Conservation (phyloP, 768 basidiomycete genomes). For the Mycena galericulata region DNA sequence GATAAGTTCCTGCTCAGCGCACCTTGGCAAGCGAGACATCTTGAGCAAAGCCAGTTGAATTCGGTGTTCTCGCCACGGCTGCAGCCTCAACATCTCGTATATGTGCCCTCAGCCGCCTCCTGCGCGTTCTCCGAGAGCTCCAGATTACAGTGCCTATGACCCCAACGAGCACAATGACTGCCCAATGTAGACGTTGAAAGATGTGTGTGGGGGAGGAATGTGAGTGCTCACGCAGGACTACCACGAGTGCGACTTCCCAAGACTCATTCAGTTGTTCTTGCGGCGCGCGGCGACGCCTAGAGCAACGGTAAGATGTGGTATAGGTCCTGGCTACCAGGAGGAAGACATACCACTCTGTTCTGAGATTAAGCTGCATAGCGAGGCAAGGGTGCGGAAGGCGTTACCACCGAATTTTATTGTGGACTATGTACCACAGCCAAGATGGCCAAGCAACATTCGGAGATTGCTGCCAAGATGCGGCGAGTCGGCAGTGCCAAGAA, state of each 20-base stretch:
- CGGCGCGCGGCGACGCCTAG: too few species aligned
- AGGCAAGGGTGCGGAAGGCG: too few species aligned
- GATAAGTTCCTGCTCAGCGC: not conserved
- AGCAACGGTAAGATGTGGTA: too few species aligned
- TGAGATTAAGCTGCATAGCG: too few species aligned
- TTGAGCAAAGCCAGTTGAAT: not conserved
- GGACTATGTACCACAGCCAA: too few species aligned
- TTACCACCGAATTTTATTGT: too few species aligned
- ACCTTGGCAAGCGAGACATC: slow-evolving; percentile 9
- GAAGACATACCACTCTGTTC: too few species aligned
- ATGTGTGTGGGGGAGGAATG: not conserved
- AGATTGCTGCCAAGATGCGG: too few species aligned
- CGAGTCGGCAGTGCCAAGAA: too few species aligned
- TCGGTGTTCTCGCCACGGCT: not conserved
- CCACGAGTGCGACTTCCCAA: slow-evolving; percentile 25
- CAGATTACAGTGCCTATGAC: slow-evolving; percentile 17
- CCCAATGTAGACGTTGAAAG: not conserved
- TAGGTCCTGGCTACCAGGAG: too few species aligned
- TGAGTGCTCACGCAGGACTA: slow-evolving; percentile 15
- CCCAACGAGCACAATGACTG: slow-evolving; percentile 12
- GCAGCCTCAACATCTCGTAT: not conserved
- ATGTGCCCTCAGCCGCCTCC: not conserved
- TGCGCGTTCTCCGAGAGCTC: slow-evolving; percentile 17
- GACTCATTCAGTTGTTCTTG: not conserved
- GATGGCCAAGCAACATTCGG: too few species aligned